Evolutionary conservation across 1,284 basidiomycete species (phyloP).

Genomic region (Ustilago shanxiensis): DNA sequence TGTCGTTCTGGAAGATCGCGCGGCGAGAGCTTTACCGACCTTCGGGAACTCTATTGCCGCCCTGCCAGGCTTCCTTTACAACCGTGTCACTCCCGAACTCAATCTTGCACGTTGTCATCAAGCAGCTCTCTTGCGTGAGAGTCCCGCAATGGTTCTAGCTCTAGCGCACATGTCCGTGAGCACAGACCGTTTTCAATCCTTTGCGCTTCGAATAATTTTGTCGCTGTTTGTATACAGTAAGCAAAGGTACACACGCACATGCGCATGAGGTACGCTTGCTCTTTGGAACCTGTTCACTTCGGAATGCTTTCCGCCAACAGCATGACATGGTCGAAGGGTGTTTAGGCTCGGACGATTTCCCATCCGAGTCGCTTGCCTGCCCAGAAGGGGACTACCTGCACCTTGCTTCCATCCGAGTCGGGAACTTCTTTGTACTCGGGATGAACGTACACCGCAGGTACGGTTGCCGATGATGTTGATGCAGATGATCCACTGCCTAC

Average conservation of each 20-base stretch:
- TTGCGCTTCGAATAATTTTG: background rate
- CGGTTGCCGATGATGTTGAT: constrained; percentile 23
- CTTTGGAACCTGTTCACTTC: too few relatives aligned
- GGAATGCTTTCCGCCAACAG: constrained; percentile 10
- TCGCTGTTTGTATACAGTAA: constrained; percentile 23
- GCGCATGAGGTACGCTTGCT: too few relatives aligned
- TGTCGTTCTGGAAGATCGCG: background rate
- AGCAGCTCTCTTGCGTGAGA: background rate
- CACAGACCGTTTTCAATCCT: constrained; percentile 1
- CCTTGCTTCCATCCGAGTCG: constrained; percentile 59
- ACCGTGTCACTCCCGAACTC: constrained; percentile 10
- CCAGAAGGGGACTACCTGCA: constrained; percentile 87
- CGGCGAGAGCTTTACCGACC: constrained; percentile 21
- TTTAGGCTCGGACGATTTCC: constrained; percentile 75
- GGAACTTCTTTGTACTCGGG: constrained; percentile 29
- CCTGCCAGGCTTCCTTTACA: background rate
- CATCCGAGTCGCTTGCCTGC: constrained; percentile 85
- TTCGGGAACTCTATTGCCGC: constrained; percentile 18
- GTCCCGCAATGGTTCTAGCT: background rate
- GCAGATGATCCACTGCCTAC: constrained; percentile 2
- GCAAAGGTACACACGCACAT: constrained; percentile 25
- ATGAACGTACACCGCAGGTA: constrained; percentile 64
- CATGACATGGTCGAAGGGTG: background rate
- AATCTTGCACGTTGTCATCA: constrained; percentile 6
- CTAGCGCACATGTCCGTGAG: background rate